These are phyloP conservation scores for Trypanosoma cruzi DNA, from an alignment of 208 protist species.

Conservation along the genomic window DNA sequence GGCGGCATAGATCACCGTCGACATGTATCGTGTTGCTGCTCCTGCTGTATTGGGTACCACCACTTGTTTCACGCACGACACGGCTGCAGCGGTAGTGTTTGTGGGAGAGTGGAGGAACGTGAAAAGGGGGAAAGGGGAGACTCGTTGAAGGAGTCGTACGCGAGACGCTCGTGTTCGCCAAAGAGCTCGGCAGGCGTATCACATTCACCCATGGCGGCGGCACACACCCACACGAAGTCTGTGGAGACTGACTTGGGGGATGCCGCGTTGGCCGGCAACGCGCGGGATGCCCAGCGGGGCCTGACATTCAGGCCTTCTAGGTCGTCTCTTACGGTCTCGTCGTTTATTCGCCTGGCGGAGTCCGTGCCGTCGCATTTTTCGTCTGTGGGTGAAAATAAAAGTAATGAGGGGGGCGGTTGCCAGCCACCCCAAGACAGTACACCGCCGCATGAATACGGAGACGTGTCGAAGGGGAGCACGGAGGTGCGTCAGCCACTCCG, in stretches of 20 bases:
- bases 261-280: neutral
- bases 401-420: neutral
- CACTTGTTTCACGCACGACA: slow-evolving; percentile 14
- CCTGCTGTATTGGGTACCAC: slow-evolving; percentile 28
- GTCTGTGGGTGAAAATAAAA: neutral
- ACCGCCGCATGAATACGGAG: neutral
- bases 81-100: neutral
- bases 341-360: slow-evolving; percentile 13
- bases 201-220: neutral
- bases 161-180: neutral
- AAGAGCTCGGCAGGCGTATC: neutral
- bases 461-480: neutral
- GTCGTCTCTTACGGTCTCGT: slow-evolving; percentile 12
- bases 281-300: neutral
- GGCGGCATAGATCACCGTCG: slow-evolving; percentile 16
- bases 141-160: neutral
- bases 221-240: neutral
- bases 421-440: neutral
- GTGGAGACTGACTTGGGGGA: neutral
- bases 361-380: neutral
- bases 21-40: slow-evolving; percentile 15
- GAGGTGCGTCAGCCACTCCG: neutral
- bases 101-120: neutral
- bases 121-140: neutral
- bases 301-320: slow-evolving; percentile 1